Evolutionary conservation across 2,329 filamentous ascomycete genomes (phyloP).

Genomic region (Talaromyces pinophilus): DNA sequence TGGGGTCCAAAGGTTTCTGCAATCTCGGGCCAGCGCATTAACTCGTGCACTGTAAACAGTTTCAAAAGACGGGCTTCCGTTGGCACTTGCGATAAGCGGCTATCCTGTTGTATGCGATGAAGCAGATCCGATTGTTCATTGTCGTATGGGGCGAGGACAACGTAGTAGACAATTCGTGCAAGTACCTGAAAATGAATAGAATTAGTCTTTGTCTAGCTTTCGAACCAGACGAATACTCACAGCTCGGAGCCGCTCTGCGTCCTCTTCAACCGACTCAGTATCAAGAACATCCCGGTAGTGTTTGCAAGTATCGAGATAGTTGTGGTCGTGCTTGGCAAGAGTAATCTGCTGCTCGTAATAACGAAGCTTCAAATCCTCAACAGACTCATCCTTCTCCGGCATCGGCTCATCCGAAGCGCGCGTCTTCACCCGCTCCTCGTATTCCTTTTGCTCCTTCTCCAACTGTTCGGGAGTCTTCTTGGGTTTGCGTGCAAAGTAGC

Average conservation of each 20-base stretch:
- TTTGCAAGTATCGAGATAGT: conserved; percentile 97
- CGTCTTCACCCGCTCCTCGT: conserved; percentile 72
- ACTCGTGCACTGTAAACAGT: conserved; percentile 89
- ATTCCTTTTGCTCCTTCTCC: conserved; percentile 85
- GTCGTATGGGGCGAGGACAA: conserved; percentile 94
- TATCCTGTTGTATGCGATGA: conserved; percentile 85
- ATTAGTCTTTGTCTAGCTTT: background rate
- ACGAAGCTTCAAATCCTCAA: conserved; percentile 90
- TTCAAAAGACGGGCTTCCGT: conserved; percentile 84
- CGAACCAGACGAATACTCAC: conserved; percentile 54
- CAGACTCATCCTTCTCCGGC: conserved; percentile 78
- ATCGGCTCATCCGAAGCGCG: conserved; percentile 75
- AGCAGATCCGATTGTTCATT: conserved; percentile 98
- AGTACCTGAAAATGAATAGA: conserved; percentile 61
- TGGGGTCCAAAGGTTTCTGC: conserved; percentile 85
- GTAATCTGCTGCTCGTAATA: conserved; percentile 98
- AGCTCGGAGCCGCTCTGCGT: conserved; percentile 79
- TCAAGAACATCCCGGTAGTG: conserved; percentile 96
- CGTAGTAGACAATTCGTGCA: conserved; percentile 95
- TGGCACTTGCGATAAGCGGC: conserved; percentile 74
- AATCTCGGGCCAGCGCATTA: conserved; percentile 98
- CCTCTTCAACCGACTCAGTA: conserved; percentile 91
- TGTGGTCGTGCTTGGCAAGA: conserved; percentile 93
- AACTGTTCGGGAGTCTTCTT: conserved; percentile 88
- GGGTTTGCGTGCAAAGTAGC: conserved; percentile 84